Evolutionary conservation across 2,329 filamentous ascomycete species (phyloP), one percentile per base, ranked within the genome.

Genomic region (Clarireedia homoeocarpa): DNA sequence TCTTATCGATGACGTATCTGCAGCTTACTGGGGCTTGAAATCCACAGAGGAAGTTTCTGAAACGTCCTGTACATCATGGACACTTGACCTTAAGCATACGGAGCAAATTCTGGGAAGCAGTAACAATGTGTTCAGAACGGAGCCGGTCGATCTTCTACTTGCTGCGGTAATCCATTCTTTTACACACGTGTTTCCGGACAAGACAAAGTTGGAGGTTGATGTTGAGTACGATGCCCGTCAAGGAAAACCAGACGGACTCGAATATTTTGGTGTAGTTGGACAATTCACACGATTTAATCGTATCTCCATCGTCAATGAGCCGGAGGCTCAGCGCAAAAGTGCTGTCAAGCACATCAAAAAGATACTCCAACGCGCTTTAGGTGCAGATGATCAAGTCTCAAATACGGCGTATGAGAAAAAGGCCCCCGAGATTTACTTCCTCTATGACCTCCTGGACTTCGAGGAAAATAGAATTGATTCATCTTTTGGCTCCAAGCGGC

Each of bases 1-100:
- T 3, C n/a, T 6, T 42, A 10, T 42, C n/a, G 57, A 67, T 14
- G 62, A 71, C 56, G 61, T 66, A n/a, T 15, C 20, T 26, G 45
- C 45, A 9, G 45, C 20, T 9, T 47, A 47, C n/a, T 47, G 45
- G 45, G 45, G 45, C 20, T 26, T 47, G 20, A 17, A 12, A 26
- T 24, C 7, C 27, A 12, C 20, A 47, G n/a, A 47, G 6, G 9
- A 24, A 9, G 14, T 12, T 30, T 9, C 6, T 5, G 45, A 47
- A 30, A 14, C 45, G 14, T 12, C 27, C 3, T 26, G 10, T 9
- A 30, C 6, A 14, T 26, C 10, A 9, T 47, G 20, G 20, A 47
- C 23, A 26, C 45, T 47, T 30, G 26, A 12, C 7, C 23, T 10
- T 26, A 5, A 23, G 45, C 10, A 12, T 12, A 47, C 45, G 10